Conservation (phyloP, 352 stramenopile genomes). For the Elongisporangium undulatum region DNA sequence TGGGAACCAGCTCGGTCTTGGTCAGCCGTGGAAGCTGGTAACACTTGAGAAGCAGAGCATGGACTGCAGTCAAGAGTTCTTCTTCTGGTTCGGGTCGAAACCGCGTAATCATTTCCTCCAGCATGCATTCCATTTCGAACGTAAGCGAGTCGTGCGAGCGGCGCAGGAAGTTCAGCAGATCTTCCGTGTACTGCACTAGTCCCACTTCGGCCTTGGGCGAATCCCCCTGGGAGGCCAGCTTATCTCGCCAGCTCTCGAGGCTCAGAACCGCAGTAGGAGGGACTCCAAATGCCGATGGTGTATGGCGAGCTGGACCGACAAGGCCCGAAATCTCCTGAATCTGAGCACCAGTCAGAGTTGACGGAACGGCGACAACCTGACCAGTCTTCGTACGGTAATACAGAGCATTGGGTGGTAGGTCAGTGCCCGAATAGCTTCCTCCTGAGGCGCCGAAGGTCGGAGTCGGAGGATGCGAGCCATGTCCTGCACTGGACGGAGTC, state of each 20-base stretch:
- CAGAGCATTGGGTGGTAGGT: conserved; percentile 14
- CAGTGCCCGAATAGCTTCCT: conserved; percentile 7
- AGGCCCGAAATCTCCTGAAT: conserved; percentile 72
- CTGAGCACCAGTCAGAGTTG: conserved; percentile 45
- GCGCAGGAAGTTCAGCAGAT: conserved; percentile 94
- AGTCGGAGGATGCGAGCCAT: conserved; percentile 5
- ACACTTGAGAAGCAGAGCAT: conserved; percentile 94
- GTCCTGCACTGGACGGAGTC: conserved; percentile 8
- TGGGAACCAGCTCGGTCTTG: conserved; percentile 73
- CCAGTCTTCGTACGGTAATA: conserved; percentile 84
- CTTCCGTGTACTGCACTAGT: conserved; percentile 87
- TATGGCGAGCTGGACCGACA: conserved; percentile 54
- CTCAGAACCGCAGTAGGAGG: conserved; percentile 53
- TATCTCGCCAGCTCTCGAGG: conserved; percentile 67
- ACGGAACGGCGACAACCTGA: conserved; percentile 70
- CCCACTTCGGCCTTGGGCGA: conserved; percentile 65
- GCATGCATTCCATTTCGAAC: conserved; percentile 96
- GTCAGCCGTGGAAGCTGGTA: conserved; percentile 84
- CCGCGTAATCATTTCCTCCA: conserved; percentile 98
- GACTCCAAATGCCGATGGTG: conserved; percentile 69
- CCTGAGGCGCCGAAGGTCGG: conserved; percentile 4
- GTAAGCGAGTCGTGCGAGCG: conserved; percentile 85
- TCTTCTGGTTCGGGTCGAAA: conserved; percentile 97
- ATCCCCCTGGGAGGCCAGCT: conserved; percentile 35
- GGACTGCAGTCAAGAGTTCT: conserved; percentile 95